These are phyloP conservation scores for Ophiostoma sp. DNA, from an alignment of 2,329 filamentous ascomycete species.

Conservation along the genomic window DNA sequence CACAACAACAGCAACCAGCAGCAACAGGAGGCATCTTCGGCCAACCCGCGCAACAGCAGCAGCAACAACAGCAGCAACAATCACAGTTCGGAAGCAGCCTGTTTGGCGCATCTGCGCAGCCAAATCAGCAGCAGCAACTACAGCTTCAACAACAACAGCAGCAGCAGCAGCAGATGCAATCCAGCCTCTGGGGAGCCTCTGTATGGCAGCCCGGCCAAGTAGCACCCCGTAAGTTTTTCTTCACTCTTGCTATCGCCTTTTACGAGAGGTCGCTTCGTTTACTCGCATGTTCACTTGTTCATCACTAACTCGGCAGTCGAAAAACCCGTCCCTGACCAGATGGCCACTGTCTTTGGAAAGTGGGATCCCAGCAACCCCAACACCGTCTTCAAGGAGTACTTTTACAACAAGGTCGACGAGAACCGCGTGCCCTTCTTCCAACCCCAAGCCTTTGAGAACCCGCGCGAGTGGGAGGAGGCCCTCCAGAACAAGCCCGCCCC, in stretches of 20 bases:
- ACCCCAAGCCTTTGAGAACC: conserved; percentile 63
- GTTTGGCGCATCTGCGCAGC: conserved; percentile 21
- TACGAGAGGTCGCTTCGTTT: no score
- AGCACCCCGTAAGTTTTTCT: conserved; percentile 39
- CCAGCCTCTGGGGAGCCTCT: conserved; percentile 42
- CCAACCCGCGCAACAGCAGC: conserved; percentile 15
- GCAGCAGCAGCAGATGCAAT: conserved; percentile 33
- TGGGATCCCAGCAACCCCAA: conserved; percentile 65
- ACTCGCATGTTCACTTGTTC: neutral
- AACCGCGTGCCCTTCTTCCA: conserved; percentile 70
- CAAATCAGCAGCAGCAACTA: conserved; percentile 34
- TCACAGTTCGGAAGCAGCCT: neutral
- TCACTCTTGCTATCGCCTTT: neutral
- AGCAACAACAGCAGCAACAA: conserved; percentile 21
- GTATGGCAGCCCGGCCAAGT: conserved; percentile 48
- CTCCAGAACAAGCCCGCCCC: conserved; percentile 71
- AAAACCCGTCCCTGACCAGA: conserved; percentile 70
- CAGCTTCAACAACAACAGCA: conserved; percentile 37
- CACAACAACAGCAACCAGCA: conserved; percentile 19
- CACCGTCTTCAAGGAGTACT: conserved; percentile 75
- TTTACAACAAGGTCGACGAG: conserved; percentile 79
- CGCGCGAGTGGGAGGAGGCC: conserved; percentile 77
- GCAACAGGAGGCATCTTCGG: conserved; percentile 21
- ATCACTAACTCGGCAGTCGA: conserved; percentile 44
- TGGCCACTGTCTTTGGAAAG: conserved; percentile 63